Evolutionary conservation across 768 basidiomycete genomes (phyloP).

Genomic region (Antrodiella citrinella): DNA sequence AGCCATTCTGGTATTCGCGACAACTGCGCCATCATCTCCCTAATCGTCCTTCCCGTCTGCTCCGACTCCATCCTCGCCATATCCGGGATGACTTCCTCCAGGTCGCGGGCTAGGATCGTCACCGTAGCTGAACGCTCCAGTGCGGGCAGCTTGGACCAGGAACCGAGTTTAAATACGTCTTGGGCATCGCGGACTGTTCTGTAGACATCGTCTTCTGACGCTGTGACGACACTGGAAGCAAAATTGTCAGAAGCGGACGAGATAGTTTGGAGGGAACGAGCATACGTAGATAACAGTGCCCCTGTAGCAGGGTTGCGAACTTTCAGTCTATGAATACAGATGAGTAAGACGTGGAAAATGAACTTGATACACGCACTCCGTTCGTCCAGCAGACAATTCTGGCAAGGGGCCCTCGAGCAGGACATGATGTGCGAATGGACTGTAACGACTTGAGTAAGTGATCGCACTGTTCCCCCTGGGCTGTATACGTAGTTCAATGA

Average conservation of each 20-base stretch:
- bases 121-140: conserved; percentile 58
- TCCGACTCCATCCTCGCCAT: conserved; percentile 60
- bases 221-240: conserved; percentile 40
- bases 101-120: conserved; percentile 50
- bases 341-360: neutral
- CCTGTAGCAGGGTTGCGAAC: conserved; percentile 68
- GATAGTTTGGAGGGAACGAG: conserved; percentile 14
- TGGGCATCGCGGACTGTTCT: conserved; percentile 49
- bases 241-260: neutral
- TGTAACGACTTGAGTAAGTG: conserved; percentile 12
- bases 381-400: conserved; percentile 8
- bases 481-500: neutral
- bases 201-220: conserved; percentile 44
- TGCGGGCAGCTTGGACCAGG: conserved; percentile 61
- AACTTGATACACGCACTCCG: conserved; percentile 11
- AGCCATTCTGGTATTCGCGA: conserved; percentile 80
- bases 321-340: conserved; percentile 30
- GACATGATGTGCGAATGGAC: conserved; percentile 16
- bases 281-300: conserved; percentile 46
- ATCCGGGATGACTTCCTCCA: conserved; percentile 50
- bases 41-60: conserved; percentile 75
- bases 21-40: conserved; percentile 79
- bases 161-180: conserved; percentile 50
- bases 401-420: conserved; percentile 4
- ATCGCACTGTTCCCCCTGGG: neutral